Percentiles rank a stretch among this genome's conserved stretches.
Evolutionary conservation across 208 protist genomes (phyloP).

Genomic region (Naegleria lovaniensis): DNA sequence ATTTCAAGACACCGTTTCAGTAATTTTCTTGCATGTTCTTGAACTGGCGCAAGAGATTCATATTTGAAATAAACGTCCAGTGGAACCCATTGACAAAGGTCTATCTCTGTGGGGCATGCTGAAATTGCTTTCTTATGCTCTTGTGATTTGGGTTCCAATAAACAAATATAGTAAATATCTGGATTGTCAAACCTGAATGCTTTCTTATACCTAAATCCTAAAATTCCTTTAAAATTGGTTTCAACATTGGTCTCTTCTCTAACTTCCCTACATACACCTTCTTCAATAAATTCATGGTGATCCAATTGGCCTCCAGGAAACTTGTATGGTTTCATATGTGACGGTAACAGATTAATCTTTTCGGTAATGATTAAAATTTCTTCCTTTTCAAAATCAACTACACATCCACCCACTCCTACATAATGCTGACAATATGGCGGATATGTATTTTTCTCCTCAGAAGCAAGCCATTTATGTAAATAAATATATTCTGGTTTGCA

Average conservation of each 20-base stretch:
- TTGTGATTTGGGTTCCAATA: neutral
- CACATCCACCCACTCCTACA: neutral
- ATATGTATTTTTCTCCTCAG: neutral
- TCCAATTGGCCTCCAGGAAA: neutral
- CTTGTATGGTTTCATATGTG: neutral
- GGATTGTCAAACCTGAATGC: neutral
- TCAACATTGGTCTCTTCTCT: neutral
- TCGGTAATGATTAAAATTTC: neutral
- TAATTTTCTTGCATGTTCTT: neutral
- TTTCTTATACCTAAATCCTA: neutral
- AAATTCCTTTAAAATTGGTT: neutral
- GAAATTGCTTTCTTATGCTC: neutral
- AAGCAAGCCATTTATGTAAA: neutral
- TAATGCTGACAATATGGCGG: neutral
- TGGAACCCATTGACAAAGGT: neutral
- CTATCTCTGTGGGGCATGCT: neutral
- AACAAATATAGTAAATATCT: neutral
- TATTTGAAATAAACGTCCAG: neutral
- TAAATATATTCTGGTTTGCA: neutral
- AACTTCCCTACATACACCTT: neutral
- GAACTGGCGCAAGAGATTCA: neutral
- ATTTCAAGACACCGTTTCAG: neutral
- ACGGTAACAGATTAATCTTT: neutral
- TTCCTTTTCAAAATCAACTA: neutral
- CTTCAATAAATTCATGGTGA: neutral